Percentiles rank a stretch among this genome's conserved stretches.
Evolutionary conservation across 2,329 filamentous ascomycete species (phyloP).

Genomic region (Exophiala spinifera): DNA sequence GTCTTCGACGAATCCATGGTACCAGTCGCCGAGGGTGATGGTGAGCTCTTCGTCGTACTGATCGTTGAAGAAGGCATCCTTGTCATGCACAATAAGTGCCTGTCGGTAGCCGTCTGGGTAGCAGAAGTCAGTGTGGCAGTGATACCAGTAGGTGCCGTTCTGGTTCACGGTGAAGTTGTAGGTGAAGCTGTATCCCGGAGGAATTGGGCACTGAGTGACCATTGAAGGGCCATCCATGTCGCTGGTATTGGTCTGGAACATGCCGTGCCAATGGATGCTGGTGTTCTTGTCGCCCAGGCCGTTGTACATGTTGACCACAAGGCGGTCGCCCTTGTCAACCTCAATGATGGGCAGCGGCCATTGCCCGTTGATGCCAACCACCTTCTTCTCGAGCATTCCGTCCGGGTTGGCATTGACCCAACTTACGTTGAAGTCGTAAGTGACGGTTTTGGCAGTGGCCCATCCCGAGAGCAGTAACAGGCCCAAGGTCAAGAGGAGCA

Average conservation of each 20-base stretch:
- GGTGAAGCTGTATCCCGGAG: conserved; percentile 61
- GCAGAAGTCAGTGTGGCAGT: conserved; percentile 65
- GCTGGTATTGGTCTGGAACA: conserved; percentile 64
- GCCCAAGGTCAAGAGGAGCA: conserved; percentile 37
- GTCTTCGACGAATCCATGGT: conserved; percentile 57
- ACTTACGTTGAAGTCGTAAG: conserved; percentile 64
- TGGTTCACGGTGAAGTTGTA: conserved; percentile 70
- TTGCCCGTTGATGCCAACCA: conserved; percentile 72
- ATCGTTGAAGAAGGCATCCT: conserved; percentile 54
- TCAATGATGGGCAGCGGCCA: conserved; percentile 67
- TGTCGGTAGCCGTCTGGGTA: conserved; percentile 69
- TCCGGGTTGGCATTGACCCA: conserved; percentile 74
- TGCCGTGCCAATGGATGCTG: conserved; percentile 62
- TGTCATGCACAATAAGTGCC: conserved; percentile 63
- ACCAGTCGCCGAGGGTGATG: conserved; percentile 68
- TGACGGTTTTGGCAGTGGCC: conserved; percentile 32
- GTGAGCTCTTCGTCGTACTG: conserved; percentile 62
- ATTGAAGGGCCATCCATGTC: conserved; percentile 69
- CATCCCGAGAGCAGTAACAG: conserved; percentile 29
- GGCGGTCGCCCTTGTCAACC: conserved; percentile 36
- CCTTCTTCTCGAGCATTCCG: conserved; percentile 60
- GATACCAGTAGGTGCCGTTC: conserved; percentile 77
- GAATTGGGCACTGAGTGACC: conserved; percentile 66
- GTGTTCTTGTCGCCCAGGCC: conserved; percentile 39
- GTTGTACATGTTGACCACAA: conserved; percentile 41